Base-by-base conservation (phyloP, 2,329 filamentous ascomycete species). In the Byssochlamys sp. region DNA sequence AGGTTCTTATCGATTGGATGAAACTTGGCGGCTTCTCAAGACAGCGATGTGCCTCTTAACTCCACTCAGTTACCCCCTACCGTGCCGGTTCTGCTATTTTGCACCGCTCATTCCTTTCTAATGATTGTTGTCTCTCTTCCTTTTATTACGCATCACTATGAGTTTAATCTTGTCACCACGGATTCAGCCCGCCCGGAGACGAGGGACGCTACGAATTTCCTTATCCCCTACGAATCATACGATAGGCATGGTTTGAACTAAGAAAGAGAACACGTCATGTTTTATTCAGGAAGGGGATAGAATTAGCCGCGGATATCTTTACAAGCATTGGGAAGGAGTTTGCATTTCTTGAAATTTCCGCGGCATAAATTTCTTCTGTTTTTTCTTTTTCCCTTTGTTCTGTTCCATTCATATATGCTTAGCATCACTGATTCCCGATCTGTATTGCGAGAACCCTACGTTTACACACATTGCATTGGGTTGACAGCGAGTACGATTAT, bases 141-240 rank as follows among this genome's bases (percentile, higher is more conserved):
- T 10, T 27, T 54, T 52, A 26, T 28, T 12, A 10, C 50, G 25
- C 50, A 27, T 31, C 52, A 25, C 19, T 54, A 35, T n/a, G 26
- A 29, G 29, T 54, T 25, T 25, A 54, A 35, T 45, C 39, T 45
- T 14, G 14, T 27, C 52, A 14, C 24, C 6, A 54, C 24, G 53
- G 67, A 58, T 60, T 59, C 59, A 57, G 58, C 55, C 59, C 57
- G 56, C 57, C 55, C 66, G 61, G 49, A 39, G 63, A 70, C 65
- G 67, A 70, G 71, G 71, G 69, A 71, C 65, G 64, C 72, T 72
- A 74, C 67, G 71, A 73, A 57, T 61, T 61, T 61, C 52, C 49
- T 61, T 61, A 24, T 53, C 35, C 53, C 73, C 69, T 66, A 72
- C 69, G 70, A 67, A 67, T 72, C 66, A 72, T 70, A 68, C 67